phyloP scores from a whole-genome alignment of 148 eudicot species.

The Rhododendron molle region DNA sequence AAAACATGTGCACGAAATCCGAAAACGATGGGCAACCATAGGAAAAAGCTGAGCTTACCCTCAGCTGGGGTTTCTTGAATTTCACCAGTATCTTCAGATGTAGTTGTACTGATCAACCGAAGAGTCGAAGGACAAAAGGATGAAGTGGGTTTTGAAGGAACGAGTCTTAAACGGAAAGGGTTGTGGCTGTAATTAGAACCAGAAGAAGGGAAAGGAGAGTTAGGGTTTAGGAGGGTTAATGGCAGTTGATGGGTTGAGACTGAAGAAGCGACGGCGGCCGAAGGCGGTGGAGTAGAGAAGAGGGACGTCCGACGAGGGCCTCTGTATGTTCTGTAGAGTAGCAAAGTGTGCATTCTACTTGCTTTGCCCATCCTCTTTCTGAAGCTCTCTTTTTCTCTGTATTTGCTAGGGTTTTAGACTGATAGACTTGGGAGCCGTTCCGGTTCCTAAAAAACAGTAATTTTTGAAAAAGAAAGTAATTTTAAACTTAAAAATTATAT shows the following conservation, averaged over 20 bases:
- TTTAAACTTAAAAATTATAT: too few relatives aligned
- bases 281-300: not conserved
- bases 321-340: not conserved
- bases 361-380: not conserved
- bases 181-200: not conserved
- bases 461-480: too few relatives aligned
- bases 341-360: not conserved
- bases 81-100: not conserved
- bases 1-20: not conserved
- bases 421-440: too few relatives aligned
- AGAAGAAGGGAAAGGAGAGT: not conserved
- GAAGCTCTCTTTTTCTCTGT: not conserved
- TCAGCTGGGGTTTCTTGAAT: not conserved
- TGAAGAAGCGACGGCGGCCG: not conserved
- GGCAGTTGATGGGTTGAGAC: not conserved
- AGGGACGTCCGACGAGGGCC: not conserved
- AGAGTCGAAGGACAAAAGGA: not conserved
- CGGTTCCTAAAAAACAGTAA: too few relatives aligned
- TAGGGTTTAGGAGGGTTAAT: not conserved
- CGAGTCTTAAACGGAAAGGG: not conserved
- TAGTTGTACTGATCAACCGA: not conserved
- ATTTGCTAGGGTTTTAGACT: not conserved
- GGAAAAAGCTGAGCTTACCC: not conserved
- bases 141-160: not conserved
- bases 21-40: not conserved